A percentile compares a stretch with the other conserved stretches of the same genome.
These are phyloP conservation scores for Dendryphion nanum DNA, from an alignment of 2,329 filamentous ascomycete genomes.

Conservation along the genomic window DNA sequence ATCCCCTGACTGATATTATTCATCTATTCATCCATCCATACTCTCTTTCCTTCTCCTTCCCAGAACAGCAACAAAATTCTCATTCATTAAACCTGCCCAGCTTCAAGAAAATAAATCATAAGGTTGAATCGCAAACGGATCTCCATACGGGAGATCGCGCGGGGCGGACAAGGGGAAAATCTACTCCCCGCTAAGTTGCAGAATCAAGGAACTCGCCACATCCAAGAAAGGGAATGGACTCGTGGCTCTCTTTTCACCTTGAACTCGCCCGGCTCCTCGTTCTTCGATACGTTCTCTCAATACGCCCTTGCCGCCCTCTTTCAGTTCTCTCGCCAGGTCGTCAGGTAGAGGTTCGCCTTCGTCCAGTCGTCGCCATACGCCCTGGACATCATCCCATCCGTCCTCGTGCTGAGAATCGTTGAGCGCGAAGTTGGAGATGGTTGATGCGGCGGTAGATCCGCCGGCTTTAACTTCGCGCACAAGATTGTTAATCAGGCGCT, in stretches of 20 bases:
- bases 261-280: slow-evolving; percentile 49
- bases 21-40: too few relatives aligned
- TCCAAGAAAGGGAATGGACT: slow-evolving; percentile 96
- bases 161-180: too few relatives aligned
- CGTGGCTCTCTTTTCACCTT: slow-evolving; percentile 90
- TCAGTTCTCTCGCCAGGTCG: slow-evolving; percentile 25
- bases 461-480: slow-evolving; percentile 39
- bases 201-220: slow-evolving; percentile 86
- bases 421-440: slow-evolving; percentile 17
- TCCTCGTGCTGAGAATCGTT: slow-evolving; percentile 20
- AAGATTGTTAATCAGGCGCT: slow-evolving; percentile 66
- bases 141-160: too few relatives aligned
- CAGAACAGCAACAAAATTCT: too few relatives aligned
- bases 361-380: slow-evolving; percentile 31
- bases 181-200: slow-evolving; percentile 63
- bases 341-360: slow-evolving; percentile 33
- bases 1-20: too few relatives aligned
- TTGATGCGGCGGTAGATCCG: slow-evolving; percentile 12
- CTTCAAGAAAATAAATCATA: too few relatives aligned
- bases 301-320: slow-evolving; percentile 33
- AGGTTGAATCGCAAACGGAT: too few relatives aligned
- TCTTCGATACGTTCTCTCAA: slow-evolving; percentile 40
- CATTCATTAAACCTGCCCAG: too few relatives aligned
- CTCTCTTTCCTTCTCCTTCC: too few relatives aligned
- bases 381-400: slow-evolving; percentile 35